Evolutionary conservation across 768 basidiomycete species (phyloP), one percentile per base, ranked within the genome.

Genomic region (Porphyrellus cyaneotinctus): DNA sequence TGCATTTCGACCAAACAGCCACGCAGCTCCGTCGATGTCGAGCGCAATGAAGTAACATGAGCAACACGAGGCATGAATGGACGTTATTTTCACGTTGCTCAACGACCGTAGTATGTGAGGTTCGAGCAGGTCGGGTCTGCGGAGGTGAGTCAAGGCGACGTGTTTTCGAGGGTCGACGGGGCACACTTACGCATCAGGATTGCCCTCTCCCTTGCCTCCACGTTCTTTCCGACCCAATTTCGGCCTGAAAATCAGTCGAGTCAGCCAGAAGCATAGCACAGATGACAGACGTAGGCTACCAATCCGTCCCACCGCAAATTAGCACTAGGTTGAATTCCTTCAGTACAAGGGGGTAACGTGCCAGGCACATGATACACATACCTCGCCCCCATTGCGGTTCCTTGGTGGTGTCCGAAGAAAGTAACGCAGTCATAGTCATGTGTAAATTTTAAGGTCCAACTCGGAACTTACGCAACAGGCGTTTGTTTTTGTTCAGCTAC

Each of bases 81-180:
- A 88, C 20, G 75, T 70, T 11, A 79, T 76, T 64, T 85, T 82
- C 71, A 95, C 77, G 67, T 95, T 94, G 66, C 82, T 78, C 30
- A 97, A 75, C 1, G 92, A 90, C 52, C 95, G 88, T 17, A 97
- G 79, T 62, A 95, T 91, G 70, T 94, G 82, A 0, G 94, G 93
- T 69, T 89, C 83, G 48, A 86, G 78, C 4, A 97, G 80, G 76
- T 97, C 94, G 4, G 91, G 86, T 78, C 82, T 67, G 78, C 80
- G 62, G 43, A 43, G 36, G 22, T 20, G 17, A 10, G 50, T 57
- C 30, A 56, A 43, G 39, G 51, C 23, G 52, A 36, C 14, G 22
- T 4, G n/a, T 39, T 52, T 57, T 57, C 17, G 41, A 38, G 28
- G 38, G 38, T 43, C 10, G 37, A 48, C 13, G 14, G 28, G 45